Evolutionary conservation across 169 alveolate genomes (phyloP).

Genomic region (Babesia bovis): DNA sequence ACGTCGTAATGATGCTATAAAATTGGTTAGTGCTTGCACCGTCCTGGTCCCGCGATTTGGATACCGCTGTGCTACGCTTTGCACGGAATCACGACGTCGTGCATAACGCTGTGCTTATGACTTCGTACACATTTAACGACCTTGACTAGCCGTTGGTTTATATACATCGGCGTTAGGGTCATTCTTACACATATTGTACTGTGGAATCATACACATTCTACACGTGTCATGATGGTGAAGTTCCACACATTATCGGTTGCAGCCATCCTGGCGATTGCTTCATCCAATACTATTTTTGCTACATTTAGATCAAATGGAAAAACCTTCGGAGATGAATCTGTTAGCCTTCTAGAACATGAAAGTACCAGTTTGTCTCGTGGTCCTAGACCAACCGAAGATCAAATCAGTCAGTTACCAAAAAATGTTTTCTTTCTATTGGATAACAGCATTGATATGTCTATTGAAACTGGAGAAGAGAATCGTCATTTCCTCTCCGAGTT

Average conservation of each 20-base stretch:
- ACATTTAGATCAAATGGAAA: background rate
- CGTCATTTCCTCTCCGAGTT: background rate
- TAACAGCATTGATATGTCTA: background rate
- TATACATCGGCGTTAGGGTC: too few relatives aligned
- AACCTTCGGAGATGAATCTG: background rate
- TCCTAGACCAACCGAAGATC: background rate
- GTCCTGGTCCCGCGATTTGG: background rate
- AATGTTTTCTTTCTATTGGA: background rate
- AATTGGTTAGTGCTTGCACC: too few relatives aligned
- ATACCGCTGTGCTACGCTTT: conserved; percentile 21
- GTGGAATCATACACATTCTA: conserved; percentile 22
- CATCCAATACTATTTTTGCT: background rate
- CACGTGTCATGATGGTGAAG: background rate
- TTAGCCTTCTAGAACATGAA: background rate
- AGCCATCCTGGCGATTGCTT: background rate
- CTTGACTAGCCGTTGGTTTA: too few relatives aligned
- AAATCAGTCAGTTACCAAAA: background rate
- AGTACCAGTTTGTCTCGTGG: background rate
- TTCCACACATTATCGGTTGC: background rate
- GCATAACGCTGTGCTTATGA: background rate
- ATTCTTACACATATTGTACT: background rate
- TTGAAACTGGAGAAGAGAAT: background rate
- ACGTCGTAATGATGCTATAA: too few relatives aligned
- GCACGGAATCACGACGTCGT: background rate
- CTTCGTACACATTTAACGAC: background rate